Base-by-base conservation (phyloP, 768 basidiomycete species). In the Xerocomellus amylosporus region DNA sequence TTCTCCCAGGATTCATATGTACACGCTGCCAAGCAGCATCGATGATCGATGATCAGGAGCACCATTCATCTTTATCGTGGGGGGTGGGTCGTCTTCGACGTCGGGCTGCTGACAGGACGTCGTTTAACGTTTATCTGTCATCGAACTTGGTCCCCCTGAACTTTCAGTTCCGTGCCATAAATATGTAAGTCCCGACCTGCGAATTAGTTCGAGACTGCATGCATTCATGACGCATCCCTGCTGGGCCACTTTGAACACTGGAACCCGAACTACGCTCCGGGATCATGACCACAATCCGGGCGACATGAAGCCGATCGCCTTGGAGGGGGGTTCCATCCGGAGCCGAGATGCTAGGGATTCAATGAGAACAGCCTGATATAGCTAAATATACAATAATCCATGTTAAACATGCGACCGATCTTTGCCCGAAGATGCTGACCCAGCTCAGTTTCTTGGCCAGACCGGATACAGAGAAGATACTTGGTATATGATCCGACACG, bases 1-100 rank as follows among this genome's bases (percentile, higher is more conserved):
- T 33, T 19, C 34, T 28, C 7, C 4, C 22, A 55, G 51, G 24
- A 39, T 46, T 24, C 42, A 26, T 36, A 13, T 26, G 38, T 13
- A 24, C n/a, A n/a, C 12, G 20, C 37, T 31, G 36, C 40, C 36
- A 46, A 19, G 17, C 33, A 14, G 15, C 31, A 42, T 26, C 8
- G 44, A 46, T 43, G 59, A 49, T 60, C 46, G 42, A 46, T 42
- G 54, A 48, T 42, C 50, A 28, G 34, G 36, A 33, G 34, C 28
- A 49, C 34, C 44, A 0, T 22, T 54, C 52, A 26, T 54, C 44
- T 20, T 46, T 30, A 20, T 30, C 28, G 40, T 28, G 28, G 34
- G 38, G 9, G 37, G 50, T 26, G 22, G 14, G n/a, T 34, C 20
- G 28, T 28, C 40, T 46, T 28, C 20, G 31, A 26, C 8, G 22